Evolutionary conservation across 2,329 filamentous ascomycete genomes (phyloP).

Genomic region (Colletotrichum sp.): DNA sequence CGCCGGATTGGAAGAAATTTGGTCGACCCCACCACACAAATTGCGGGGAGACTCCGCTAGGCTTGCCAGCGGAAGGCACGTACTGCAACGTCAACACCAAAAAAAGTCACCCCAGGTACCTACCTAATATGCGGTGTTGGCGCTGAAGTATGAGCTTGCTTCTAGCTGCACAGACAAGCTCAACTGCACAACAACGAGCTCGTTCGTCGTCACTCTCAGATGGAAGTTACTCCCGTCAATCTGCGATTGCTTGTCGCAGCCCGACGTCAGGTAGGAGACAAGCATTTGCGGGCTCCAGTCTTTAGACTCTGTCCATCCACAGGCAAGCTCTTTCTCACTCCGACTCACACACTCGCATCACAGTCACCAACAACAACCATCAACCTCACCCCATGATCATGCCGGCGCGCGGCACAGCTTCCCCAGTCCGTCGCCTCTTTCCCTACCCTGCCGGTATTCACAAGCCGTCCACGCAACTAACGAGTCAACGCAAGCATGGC

Average conservation of each 20-base stretch:
- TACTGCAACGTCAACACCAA: neutral
- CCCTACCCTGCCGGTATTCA: neutral
- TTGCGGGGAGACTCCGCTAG: slow-evolving; percentile 16
- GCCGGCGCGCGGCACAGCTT: neutral
- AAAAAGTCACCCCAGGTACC: neutral
- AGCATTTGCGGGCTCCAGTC: neutral
- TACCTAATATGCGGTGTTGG: neutral
- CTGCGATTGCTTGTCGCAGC: neutral
- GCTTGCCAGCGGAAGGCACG: neutral
- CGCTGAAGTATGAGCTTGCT: neutral
- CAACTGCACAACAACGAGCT: neutral
- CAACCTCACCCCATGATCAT: neutral
- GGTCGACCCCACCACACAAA: neutral
- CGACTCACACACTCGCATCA: neutral
- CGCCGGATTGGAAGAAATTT: neutral
- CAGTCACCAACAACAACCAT: neutral
- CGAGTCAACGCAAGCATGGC: neutral
- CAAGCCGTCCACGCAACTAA: neutral
- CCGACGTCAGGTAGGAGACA: neutral
- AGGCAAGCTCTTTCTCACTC: neutral
- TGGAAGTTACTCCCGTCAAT: neutral
- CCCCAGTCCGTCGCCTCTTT: neutral
- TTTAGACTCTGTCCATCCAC: neutral
- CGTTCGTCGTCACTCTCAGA: neutral
- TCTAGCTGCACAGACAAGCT: neutral